Evolutionary conservation across 495 filamentous ascomycete species (phyloP), one percentile per base, ranked within the genome.

Genomic region (Hypoxylon cercidicola): DNA sequence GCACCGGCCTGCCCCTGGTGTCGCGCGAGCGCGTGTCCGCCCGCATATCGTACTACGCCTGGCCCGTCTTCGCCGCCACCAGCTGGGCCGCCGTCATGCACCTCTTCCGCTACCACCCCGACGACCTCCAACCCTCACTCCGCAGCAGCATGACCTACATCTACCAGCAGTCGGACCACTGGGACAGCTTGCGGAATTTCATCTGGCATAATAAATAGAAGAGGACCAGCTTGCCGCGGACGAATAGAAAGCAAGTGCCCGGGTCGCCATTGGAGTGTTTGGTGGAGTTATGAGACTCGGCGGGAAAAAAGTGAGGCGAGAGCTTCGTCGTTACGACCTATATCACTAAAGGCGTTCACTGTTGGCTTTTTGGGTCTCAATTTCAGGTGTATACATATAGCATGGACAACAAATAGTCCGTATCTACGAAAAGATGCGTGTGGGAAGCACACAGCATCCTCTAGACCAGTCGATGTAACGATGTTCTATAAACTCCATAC

Each of bases 101-200:
- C 77, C 76, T 98, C 37, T 99, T 97, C 82, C 84, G 90, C 60
- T 93, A 90, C 88, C 86, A 97, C 79, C 91, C 93, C 9, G 91
- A 95, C 60, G 91, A 88, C 21, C 81, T 99, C 70, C 94, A 96
- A 79, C 84, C 87, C 46, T 97, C 93, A 76, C 78, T 99, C 79
- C 85, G 93, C 75, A 93, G 89, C 77, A 97, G 94, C 79, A 99
- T 99, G 95, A 89, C 88, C 60, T 99, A 98, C 75, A 96, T 99
- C 85, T 98, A 92, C 74, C 87, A 85, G 57, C 73, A 96, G 64
- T 87, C 89, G 19, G 91, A 97, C 60, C 82, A 89, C 55, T 97
- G 93, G 93, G 89, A 93, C 66, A 88, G 85, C 37, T 79, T 95
- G 72, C 80, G 88, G 69, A 96, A 84, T 56, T 88, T 96, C 61